Percentiles rank a stretch among this genome's conserved stretches.
Conservation (phyloP, 208 protist genomes). For the Crithidia acanthocephali region DNA sequence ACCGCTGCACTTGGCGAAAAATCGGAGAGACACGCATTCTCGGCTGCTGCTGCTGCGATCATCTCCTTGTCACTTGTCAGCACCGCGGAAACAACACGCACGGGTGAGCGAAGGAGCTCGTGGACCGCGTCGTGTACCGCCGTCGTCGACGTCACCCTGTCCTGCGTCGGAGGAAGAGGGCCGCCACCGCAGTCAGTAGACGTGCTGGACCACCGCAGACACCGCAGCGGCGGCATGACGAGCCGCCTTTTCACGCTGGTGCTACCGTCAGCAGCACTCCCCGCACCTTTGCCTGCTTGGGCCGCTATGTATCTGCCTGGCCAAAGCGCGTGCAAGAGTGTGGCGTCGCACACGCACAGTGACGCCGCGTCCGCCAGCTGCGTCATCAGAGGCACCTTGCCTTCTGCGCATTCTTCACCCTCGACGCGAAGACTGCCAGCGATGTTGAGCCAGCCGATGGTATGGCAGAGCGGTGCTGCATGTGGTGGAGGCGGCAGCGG, state of each 20-base stretch:
- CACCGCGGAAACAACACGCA: too few species aligned
- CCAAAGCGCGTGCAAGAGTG: constrained; percentile 16
- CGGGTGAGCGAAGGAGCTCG: too few species aligned
- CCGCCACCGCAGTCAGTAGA: too few species aligned
- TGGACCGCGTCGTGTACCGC: too few species aligned
- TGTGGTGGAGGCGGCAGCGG: neutral
- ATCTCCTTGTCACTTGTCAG: too few species aligned
- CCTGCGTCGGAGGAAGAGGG: too few species aligned
- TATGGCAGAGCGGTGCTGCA: neutral
- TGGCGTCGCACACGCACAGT: constrained; percentile 20
- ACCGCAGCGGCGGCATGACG: neutral
- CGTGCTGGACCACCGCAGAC: neutral
- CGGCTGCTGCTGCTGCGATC: too few species aligned
- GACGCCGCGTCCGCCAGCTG: neutral
- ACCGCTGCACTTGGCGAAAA: too few species aligned
- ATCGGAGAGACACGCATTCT: too few species aligned
- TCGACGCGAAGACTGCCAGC: neutral
- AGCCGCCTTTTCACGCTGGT: neutral
- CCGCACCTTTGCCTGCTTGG: too few species aligned
- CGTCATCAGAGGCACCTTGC: neutral
- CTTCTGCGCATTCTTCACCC: neutral
- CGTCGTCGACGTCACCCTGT: too few species aligned
- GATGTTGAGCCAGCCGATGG: neutral
- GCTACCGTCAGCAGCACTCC: too few species aligned
- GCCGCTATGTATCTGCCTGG: neutral